Percentiles rank a stretch among this genome's conserved stretches.
phyloP scores from a whole-genome alignment of 1,139 yeast species.

The Pichia sp. region DNA sequence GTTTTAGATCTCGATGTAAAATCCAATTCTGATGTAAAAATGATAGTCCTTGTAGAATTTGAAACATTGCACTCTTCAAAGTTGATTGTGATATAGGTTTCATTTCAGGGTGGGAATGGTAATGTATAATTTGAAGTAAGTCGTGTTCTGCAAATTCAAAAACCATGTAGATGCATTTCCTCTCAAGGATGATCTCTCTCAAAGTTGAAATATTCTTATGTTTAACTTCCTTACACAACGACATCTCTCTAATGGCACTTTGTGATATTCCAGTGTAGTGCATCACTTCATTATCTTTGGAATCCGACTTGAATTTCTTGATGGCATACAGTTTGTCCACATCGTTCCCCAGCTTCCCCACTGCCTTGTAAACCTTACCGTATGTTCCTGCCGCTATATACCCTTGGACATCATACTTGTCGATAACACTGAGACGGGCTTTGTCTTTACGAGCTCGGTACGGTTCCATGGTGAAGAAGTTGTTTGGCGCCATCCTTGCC shows the following conservation, averaged over 20 bases:
- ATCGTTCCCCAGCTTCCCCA: conserved; percentile 29
- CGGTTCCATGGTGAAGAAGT: conserved; percentile 67
- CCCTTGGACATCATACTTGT: conserved; percentile 83
- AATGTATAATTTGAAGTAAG: conserved; percentile 85
- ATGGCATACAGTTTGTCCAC: conserved; percentile 56
- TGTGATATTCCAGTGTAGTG: conserved; percentile 96
- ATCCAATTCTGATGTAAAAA: conserved; percentile 95
- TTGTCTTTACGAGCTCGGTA: conserved; percentile 70
- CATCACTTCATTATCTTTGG: conserved; percentile 78
- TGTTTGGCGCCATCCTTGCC: conserved; percentile 51
- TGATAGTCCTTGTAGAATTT: conserved; percentile 84
- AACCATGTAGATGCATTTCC: conserved; percentile 88
- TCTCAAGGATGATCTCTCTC: conserved; percentile 82
- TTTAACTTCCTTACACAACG: conserved; percentile 81
- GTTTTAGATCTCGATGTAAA: conserved; percentile 90
- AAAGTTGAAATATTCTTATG: conserved; percentile 77
- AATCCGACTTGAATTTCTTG: conserved; percentile 90
- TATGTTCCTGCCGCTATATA: conserved; percentile 98
- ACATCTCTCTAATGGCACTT: conserved; percentile 94
- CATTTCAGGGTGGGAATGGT: conserved; percentile 84
- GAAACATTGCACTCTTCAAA: conserved; percentile 84
- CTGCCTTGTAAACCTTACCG: conserved; percentile 94
- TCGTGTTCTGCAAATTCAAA: conserved; percentile 97
- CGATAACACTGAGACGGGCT: conserved; percentile 65
- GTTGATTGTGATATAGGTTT: conserved; percentile 73